Conservation (phyloP, 2,329 filamentous ascomycete species). For the Cryphonectria radicalis region DNA sequence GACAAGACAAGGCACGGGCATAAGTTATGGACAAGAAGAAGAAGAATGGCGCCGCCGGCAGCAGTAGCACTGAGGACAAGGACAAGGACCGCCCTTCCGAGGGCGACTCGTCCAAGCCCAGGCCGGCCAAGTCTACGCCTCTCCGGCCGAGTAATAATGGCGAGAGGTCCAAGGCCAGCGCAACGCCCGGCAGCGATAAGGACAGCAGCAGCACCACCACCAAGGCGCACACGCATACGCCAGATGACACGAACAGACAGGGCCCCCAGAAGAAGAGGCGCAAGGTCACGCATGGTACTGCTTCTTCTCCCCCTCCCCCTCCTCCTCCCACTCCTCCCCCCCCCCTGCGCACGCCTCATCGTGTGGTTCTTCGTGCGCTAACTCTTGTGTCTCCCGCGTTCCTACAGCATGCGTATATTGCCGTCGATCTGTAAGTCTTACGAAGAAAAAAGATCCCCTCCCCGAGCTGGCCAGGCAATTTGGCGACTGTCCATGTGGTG, state of each 20-base stretch:
- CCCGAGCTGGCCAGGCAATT: constrained; percentile 29
- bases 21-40: constrained; percentile 40
- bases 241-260: constrained; percentile 50
- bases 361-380: constrained; percentile 31
- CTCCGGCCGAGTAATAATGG: constrained; percentile 19
- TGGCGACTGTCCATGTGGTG: constrained; percentile 26
- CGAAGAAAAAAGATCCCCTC: constrained; percentile 31
- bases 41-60: constrained; percentile 40
- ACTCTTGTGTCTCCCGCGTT: constrained; percentile 44
- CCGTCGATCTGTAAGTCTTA: constrained; percentile 84
- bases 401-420: constrained; percentile 83
- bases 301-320: constrained; percentile 25
- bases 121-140: constrained; percentile 30
- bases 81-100: constrained; percentile 46
- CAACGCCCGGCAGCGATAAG: constrained; percentile 27
- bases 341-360: constrained; percentile 31
- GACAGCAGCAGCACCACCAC: constrained; percentile 23
- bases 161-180: constrained; percentile 24
- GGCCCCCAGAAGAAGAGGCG: constrained; percentile 73
- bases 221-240: constrained; percentile 34
- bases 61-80: constrained; percentile 33
- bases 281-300: constrained; percentile 87
- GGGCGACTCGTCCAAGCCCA: constrained; percentile 42
- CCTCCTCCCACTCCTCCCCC: constrained; percentile 27
- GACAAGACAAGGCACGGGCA: constrained; percentile 27